These are phyloP conservation scores for Bipolaris victoriae DNA, from an alignment of 2,329 filamentous ascomycete genomes.

Conservation along the genomic window DNA sequence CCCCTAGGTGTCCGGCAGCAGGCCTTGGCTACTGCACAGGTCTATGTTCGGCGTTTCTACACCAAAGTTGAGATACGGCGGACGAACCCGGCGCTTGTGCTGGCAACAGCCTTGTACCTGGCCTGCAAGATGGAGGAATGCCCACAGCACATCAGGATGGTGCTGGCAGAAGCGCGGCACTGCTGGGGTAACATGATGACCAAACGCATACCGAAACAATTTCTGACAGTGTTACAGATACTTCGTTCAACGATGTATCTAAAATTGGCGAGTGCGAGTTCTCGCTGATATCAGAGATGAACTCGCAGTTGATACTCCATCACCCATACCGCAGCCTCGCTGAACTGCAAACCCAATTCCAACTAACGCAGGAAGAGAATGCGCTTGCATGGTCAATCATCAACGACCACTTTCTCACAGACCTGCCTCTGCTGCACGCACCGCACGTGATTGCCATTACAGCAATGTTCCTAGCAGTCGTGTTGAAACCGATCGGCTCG, in stretches of 20 bases:
- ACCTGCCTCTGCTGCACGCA: conserved; percentile 82
- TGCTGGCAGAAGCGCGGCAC: conserved; percentile 83
- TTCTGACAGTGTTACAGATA: conserved; percentile 33
- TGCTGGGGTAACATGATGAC: conserved; percentile 54
- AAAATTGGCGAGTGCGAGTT: conserved; percentile 95
- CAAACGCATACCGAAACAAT: not conserved
- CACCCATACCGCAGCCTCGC: conserved; percentile 86
- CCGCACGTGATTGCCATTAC: conserved; percentile 91
- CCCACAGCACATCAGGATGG: conserved; percentile 91
- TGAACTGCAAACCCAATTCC: conserved; percentile 71
- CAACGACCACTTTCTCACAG: conserved; percentile 92
- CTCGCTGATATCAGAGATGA: conserved; percentile 87
- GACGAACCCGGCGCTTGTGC: conserved; percentile 90
- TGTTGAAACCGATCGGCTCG: conserved; percentile 70
- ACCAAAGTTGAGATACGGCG: conserved; percentile 86
- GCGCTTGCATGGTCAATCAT: conserved; percentile 80
- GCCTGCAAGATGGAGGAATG: conserved; percentile 98
- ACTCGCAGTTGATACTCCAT: conserved; percentile 85
- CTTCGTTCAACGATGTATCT: conserved; percentile 67
- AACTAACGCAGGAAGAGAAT: conserved; percentile 77
- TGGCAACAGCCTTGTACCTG: conserved; percentile 92
- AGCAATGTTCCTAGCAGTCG: conserved; percentile 81
- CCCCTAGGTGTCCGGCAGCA: conserved; percentile 87
- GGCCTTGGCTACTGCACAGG: conserved; percentile 88
- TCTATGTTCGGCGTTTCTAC: conserved; percentile 95